A percentile compares a stretch with the other conserved stretches of the same genome.
phyloP scores from a whole-genome alignment of 2,329 filamentous ascomycete genomes.

The Beauveria caledonica region DNA sequence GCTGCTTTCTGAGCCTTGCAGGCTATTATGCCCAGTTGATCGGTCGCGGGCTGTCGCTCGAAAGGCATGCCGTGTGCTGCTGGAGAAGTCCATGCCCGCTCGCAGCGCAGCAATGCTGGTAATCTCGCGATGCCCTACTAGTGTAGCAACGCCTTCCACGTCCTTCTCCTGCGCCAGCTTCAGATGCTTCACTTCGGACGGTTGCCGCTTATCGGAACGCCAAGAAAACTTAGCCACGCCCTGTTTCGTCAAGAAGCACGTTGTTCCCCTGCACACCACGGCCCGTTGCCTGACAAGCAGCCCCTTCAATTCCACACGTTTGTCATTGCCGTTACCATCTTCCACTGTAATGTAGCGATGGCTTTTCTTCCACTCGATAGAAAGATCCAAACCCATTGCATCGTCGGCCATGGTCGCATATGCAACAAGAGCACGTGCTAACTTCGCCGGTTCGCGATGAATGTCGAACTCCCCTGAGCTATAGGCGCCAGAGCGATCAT shows the following conservation, averaged over 20 bases:
- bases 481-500: slow-evolving; percentile 12
- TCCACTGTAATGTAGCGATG: slow-evolving; percentile 7
- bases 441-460: slow-evolving; percentile 2
- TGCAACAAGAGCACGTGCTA: slow-evolving; percentile 15
- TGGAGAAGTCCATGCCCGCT: slow-evolving; percentile 3
- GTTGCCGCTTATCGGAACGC: background rate
- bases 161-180: background rate
- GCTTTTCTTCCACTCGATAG: background rate
- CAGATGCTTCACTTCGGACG: slow-evolving; percentile 3
- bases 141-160: slow-evolving; percentile 8
- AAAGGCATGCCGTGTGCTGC: slow-evolving; percentile 3
- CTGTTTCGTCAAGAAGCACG: slow-evolving; percentile 11
- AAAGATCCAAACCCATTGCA: slow-evolving; percentile 13
- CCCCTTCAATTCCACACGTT: slow-evolving; percentile 9
- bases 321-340: background rate
- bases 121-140: slow-evolving; percentile 5
- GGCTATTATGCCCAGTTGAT: background rate
- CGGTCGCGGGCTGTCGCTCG: background rate
- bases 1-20: background rate
- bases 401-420: slow-evolving; percentile 16
- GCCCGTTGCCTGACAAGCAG: slow-evolving; percentile 12
- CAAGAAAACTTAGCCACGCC: slow-evolving; percentile 11
- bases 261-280: slow-evolving; percentile 15
- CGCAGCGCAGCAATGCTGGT: background rate
- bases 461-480: slow-evolving; percentile 15